A percentile compares a stretch with the other conserved stretches of the same genome.
These are phyloP conservation scores for Trypanosoma theileri DNA, from an alignment of 208 protist species.

Conservation along the genomic window DNA sequence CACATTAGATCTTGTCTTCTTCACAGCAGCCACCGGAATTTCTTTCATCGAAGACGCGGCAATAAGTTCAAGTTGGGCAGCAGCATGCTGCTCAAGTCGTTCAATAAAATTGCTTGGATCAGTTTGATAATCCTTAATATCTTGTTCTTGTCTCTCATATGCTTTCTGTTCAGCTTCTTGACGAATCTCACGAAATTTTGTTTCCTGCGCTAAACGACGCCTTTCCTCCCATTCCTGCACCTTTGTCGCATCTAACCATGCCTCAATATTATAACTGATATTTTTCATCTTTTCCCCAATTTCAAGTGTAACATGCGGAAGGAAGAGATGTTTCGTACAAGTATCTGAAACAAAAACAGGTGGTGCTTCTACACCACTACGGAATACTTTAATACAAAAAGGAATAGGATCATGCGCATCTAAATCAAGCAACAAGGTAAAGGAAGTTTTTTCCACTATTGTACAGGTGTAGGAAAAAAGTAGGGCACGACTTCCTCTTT, in stretches of 20 bases:
- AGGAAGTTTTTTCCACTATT: constrained; percentile 51
- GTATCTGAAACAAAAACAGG: constrained; percentile 28
- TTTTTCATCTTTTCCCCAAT: constrained; percentile 22
- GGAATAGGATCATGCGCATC: constrained; percentile 39
- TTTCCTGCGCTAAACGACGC: constrained; percentile 54
- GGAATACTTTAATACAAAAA: constrained; percentile 43
- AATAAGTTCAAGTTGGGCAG: constrained; percentile 12
- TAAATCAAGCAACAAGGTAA: constrained; percentile 53
- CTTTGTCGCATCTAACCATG: constrained; percentile 39
- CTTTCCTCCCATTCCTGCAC: constrained; percentile 56
- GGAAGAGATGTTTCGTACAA: constrained; percentile 51
- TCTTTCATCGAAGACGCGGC: constrained; percentile 1
- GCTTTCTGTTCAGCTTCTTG: constrained; percentile 33
- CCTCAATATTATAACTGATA: constrained; percentile 58
- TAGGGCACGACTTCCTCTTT: constrained; percentile 47
- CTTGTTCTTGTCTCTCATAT: constrained; percentile 21
- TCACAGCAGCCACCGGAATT: not conserved
- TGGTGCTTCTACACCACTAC: constrained; percentile 19
- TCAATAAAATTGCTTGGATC: constrained; percentile 47
- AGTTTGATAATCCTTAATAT: constrained; percentile 35
- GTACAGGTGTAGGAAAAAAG: constrained; percentile 65
- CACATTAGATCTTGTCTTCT: constrained; percentile 10
- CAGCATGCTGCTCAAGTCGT: constrained; percentile 30
- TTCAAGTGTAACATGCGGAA: constrained; percentile 54
- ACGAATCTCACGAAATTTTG: constrained; percentile 35